Percentiles rank a stretch among this genome's conserved stretches.
phyloP scores from a whole-genome alignment of 306 rosid species.

The Acmispon strigosus region DNA sequence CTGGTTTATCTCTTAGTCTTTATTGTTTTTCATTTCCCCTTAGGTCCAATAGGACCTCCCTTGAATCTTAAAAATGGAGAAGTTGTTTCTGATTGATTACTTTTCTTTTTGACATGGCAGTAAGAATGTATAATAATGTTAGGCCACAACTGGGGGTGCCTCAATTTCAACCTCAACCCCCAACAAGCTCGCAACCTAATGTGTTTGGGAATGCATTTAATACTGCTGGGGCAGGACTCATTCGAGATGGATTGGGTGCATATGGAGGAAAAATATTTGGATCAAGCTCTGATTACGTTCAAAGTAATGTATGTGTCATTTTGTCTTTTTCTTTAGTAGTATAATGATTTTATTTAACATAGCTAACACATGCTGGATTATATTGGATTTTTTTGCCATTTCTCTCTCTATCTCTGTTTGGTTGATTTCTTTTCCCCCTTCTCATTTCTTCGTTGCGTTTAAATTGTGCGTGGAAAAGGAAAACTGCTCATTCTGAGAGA shows the following conservation, averaged over 20 bases:
- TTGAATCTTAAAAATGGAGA: neutral
- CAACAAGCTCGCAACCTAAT: conserved; percentile 45
- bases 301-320: conserved; percentile 66
- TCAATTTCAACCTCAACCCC: conserved; percentile 26
- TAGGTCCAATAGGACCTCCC: neutral
- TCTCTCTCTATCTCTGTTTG: neutral
- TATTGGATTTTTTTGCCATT: neutral
- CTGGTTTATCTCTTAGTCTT: neutral
- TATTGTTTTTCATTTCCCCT: neutral
- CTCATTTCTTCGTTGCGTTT: neutral
- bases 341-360: neutral
- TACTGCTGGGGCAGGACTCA: conserved; percentile 57
- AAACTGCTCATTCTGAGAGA: neutral
- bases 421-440: neutral
- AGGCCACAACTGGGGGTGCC: conserved; percentile 47
- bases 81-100: conserved; percentile 6
- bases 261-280: conserved; percentile 78
- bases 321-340: conserved; percentile 11
- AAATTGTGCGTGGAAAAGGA: neutral
- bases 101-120: conserved; percentile 2
- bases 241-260: conserved; percentile 82
- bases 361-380: conserved; percentile 25
- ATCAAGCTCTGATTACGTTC: conserved; percentile 78
- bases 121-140: conserved; percentile 55
- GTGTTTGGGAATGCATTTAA: conserved; percentile 67